Percentiles rank a stretch among this genome's conserved stretches.
Evolutionary conservation across 2,329 filamentous ascomycete species (phyloP).

Genomic region (Pseudodiploospora longispora): DNA sequence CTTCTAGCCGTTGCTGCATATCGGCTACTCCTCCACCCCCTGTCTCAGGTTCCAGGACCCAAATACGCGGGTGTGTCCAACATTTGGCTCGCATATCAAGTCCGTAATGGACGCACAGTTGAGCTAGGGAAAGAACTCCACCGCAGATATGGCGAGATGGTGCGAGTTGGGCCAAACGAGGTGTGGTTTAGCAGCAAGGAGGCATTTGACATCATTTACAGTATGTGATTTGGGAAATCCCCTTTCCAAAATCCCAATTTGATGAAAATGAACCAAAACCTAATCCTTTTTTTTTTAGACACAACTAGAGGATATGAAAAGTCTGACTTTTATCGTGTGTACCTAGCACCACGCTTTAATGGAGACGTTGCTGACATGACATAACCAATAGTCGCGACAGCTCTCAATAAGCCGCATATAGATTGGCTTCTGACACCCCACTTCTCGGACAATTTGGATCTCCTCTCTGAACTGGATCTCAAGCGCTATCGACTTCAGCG

Average conservation of each 20-base stretch:
- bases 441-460: slow-evolving; percentile 38
- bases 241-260: too few relatives aligned
- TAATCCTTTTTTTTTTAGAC: slow-evolving; percentile 21
- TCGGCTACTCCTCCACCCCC: slow-evolving; percentile 34
- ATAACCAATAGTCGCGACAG: slow-evolving; percentile 32
- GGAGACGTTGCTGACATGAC: not conserved
- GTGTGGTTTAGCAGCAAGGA: slow-evolving; percentile 43
- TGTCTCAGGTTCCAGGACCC: slow-evolving; percentile 39
- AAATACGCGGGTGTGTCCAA: slow-evolving; percentile 37
- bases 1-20: slow-evolving; percentile 22
- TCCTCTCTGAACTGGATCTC: slow-evolving; percentile 40
- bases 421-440: slow-evolving; percentile 27
- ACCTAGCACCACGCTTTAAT: too few relatives aligned
- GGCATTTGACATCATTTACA: slow-evolving; percentile 40
- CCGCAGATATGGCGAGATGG: slow-evolving; percentile 37
- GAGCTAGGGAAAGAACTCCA: slow-evolving; percentile 37
- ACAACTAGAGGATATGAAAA: slow-evolving; percentile 40
- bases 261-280: not conserved
- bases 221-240: slow-evolving; percentile 19
- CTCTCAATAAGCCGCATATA: slow-evolving; percentile 33
- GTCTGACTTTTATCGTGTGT: slow-evolving; percentile 43
- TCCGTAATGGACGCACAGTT: slow-evolving; percentile 34
- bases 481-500: slow-evolving; percentile 41
- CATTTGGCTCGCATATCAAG: slow-evolving; percentile 39
- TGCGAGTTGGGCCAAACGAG: slow-evolving; percentile 47